Conservation (phyloP, 2,329 filamentous ascomycete genomes). For the Chalaropsis thielavioides region DNA sequence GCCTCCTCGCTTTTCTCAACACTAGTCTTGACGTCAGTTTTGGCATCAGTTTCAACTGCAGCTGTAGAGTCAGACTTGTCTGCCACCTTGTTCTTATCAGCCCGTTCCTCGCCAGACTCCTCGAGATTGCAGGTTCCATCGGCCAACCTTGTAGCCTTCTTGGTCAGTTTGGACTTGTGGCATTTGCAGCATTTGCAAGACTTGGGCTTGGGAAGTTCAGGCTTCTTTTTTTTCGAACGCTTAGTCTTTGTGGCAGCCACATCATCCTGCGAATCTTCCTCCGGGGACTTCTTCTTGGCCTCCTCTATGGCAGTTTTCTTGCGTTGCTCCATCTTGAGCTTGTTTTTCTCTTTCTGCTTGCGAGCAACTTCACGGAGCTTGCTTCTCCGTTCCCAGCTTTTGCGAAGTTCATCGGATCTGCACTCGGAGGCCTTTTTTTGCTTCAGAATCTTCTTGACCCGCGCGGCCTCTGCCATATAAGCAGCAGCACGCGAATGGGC, state of each 20-base stretch:
- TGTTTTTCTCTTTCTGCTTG: slow-evolving; percentile 29
- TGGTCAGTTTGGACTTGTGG: slow-evolving; percentile 10
- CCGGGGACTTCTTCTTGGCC: slow-evolving; percentile 20
- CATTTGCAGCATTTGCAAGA: slow-evolving; percentile 6
- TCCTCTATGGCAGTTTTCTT: slow-evolving; percentile 20
- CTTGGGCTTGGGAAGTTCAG: neutral
- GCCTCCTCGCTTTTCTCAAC: slow-evolving; percentile 1
- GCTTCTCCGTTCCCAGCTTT: slow-evolving; percentile 36
- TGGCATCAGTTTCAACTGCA: slow-evolving; percentile 5
- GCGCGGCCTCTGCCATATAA: slow-evolving; percentile 36
- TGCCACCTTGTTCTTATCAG: slow-evolving; percentile 15
- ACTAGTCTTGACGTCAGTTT: slow-evolving; percentile 16
- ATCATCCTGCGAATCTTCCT: slow-evolving; percentile 20
- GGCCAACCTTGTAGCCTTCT: slow-evolving; percentile 14
- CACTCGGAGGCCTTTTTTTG: slow-evolving; percentile 36
- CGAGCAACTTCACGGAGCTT: slow-evolving; percentile 30
- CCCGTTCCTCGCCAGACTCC: slow-evolving; percentile 14
- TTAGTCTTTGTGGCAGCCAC: slow-evolving; percentile 19
- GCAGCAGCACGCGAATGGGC: slow-evolving; percentile 44
- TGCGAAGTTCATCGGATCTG: slow-evolving; percentile 32
- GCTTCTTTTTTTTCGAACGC: slow-evolving; percentile 15
- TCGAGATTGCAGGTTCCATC: neutral
- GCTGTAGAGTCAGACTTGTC: slow-evolving; percentile 14
- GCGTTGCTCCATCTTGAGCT: slow-evolving; percentile 24
- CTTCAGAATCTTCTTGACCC: slow-evolving; percentile 35